Percentiles rank a stretch among this genome's conserved stretches.
These are phyloP conservation scores for Globisporangium uncinulatum DNA, from an alignment of 352 stramenopile genomes.

Conservation along the genomic window DNA sequence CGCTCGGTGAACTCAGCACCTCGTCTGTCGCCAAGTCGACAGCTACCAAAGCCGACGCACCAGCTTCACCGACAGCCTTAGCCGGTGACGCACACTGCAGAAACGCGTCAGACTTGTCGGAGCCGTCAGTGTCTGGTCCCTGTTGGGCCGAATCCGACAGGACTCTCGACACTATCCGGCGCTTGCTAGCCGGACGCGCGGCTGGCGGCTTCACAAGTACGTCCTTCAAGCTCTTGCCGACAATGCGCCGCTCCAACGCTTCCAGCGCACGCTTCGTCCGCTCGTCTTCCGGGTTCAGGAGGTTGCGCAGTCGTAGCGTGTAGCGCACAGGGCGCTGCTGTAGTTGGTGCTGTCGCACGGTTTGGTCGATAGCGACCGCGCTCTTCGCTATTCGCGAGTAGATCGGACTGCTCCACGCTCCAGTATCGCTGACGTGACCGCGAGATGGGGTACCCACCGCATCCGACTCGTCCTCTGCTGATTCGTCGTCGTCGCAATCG, in stretches of 20 bases:
- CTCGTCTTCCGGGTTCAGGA: slow-evolving; percentile 34
- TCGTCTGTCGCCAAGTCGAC: slow-evolving; percentile 10
- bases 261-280: slow-evolving; percentile 49
- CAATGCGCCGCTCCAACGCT: slow-evolving; percentile 64
- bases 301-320: slow-evolving; percentile 54
- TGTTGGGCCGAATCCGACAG: neutral
- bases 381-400: neutral
- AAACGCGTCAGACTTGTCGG: neutral
- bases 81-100: neutral
- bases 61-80: neutral
- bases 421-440: neutral
- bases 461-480: no score
- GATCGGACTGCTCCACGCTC: neutral
- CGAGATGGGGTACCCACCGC: neutral
- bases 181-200: slow-evolving; percentile 3
- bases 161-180: slow-evolving; percentile 1
- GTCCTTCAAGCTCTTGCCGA: slow-evolving; percentile 25
- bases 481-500: neutral
- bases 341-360: neutral
- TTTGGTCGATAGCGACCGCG: neutral
- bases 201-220: slow-evolving; percentile 1
- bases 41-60: neutral
- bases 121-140: neutral
- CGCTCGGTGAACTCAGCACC: slow-evolving; percentile 17
- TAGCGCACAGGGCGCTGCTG: slow-evolving; percentile 14